Percentiles rank a stretch among this genome's conserved stretches.
Conservation (phyloP, 768 basidiomycete genomes). For the Sarcomyxa edulis region DNA sequence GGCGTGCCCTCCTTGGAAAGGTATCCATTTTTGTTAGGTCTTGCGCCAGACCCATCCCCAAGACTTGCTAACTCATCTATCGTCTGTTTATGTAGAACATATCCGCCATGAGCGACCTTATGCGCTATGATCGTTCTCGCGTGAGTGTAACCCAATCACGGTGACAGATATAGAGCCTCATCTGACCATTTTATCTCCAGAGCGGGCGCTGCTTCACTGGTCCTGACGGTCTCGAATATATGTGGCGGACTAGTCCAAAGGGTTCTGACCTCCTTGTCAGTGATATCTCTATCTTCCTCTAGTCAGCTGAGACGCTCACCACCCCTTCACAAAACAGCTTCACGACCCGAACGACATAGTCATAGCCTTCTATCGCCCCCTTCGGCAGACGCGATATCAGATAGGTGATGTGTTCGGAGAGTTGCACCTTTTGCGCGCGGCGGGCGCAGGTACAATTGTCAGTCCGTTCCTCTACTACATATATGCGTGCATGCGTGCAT, state of each 20-base stretch:
- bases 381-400: conserved; percentile 73
- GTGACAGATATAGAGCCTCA: conserved; percentile 12
- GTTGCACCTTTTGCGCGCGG: conserved; percentile 74
- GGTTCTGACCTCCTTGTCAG: conserved; percentile 58
- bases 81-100: conserved; percentile 47
- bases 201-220: conserved; percentile 71
- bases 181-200: conserved; percentile 25
- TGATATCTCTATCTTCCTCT: conserved; percentile 13
- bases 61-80: conserved; percentile 19
- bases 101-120: conserved; percentile 79
- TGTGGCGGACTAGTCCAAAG: conserved; percentile 68
- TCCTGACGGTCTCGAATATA: conserved; percentile 76
- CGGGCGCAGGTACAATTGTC: conserved; percentile 81
- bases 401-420: conserved; percentile 86
- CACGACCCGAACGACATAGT: conserved; percentile 64
- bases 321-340: conserved; percentile 40
- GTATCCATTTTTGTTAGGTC: conserved; percentile 42
- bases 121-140: conserved; percentile 58
- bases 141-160: conserved; percentile 34
- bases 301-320: conserved; percentile 11
- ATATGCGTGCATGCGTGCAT: conserved; percentile 8
- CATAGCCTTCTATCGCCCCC: conserved; percentile 79
- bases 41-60: conserved; percentile 6
- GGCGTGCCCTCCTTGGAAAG: conserved; percentile 83
- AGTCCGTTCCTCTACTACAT: conserved; percentile 20